Base-by-base conservation (phyloP, 352 stramenopile genomes). In the Labyrinthula sp. region DNA sequence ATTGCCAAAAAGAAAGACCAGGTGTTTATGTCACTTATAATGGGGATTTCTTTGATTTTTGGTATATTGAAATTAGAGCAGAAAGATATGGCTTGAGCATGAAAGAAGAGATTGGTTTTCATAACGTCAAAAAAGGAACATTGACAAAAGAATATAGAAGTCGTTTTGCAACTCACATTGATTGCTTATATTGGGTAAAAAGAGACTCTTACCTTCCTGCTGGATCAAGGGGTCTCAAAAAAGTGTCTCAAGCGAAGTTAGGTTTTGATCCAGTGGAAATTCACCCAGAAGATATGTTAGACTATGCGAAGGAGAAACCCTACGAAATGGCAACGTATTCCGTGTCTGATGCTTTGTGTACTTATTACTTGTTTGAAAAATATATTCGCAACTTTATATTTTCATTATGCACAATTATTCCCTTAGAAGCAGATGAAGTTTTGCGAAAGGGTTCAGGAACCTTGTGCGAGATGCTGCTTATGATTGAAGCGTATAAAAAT, bases 301-400 rank as follows among this genome's bases (percentile, higher is more conserved):
- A 69, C 1, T 75, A 92, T 45, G 90, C 90, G 2, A 70, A 72
- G 29, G 82, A 95, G 58, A 62, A 87, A 31, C 88, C 90, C 6
- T 64, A 81, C 15, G 79, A 94, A 48, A 99, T 99, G 90, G 87
- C 89, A 0, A 88, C 79, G 15, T 99, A 99, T 66, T 95, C 83
- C 12, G 90, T 99, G n/a, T 97, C 86, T 12, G 89, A 99, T 68
- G 90, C 90, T n/a, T 86, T 99, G 7, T 87, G 89, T 0, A 97
- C 90, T 0, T 99, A 95, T 60, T 99, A 99, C 62, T 63, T 99
- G 10, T 97, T 97, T 62, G 83, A 93, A 49, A 94, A 94, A 55
- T 99, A 97, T 55, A 87, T 99, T 22, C 86, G 97, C 58, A 60
- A 95, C 43, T 99, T 99, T 61, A 92, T 99, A 39, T 99, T 97